A percentile compares a stretch with the other conserved stretches of the same genome.
phyloP scores from a whole-genome alignment of 768 basidiomycete species.

The Boletus fagicola region DNA sequence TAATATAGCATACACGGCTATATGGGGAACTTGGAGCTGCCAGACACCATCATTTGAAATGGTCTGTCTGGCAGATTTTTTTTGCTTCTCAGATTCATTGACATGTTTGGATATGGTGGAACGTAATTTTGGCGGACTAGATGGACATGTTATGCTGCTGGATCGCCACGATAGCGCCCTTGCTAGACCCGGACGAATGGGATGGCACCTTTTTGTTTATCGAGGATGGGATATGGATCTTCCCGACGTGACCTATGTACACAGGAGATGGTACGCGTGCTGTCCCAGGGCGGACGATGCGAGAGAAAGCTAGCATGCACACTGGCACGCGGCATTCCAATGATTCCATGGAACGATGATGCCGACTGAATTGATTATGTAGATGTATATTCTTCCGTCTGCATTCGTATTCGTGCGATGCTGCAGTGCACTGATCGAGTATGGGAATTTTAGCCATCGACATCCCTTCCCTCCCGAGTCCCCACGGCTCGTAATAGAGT shows the following conservation, averaged over 20 bases:
- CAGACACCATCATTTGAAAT: background rate
- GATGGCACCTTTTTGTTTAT: background rate
- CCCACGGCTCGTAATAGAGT: background rate
- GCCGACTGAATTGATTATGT: background rate
- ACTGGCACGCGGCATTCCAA: background rate
- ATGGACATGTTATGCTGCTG: background rate
- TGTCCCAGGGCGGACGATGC: background rate
- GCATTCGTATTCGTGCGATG: background rate
- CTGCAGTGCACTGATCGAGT: background rate
- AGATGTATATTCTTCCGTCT: background rate
- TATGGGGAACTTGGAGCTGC: background rate
- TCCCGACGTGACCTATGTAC: background rate
- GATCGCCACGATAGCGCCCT: background rate
- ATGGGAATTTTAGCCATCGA: background rate
- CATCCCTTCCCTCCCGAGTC: background rate
- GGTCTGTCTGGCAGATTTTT: background rate
- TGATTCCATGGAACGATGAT: background rate
- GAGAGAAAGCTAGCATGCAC: background rate
- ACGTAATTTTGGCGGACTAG: background rate
- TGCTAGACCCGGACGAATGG: background rate
- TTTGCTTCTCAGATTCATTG: background rate
- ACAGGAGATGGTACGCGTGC: background rate
- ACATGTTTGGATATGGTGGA: background rate
- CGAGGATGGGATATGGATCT: background rate
- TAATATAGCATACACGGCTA: background rate